A percentile compares a stretch with the other conserved stretches of the same genome.
Evolutionary conservation across 2,329 filamentous ascomycete species (phyloP).

Genomic region (Scedosporium dehoogii): DNA sequence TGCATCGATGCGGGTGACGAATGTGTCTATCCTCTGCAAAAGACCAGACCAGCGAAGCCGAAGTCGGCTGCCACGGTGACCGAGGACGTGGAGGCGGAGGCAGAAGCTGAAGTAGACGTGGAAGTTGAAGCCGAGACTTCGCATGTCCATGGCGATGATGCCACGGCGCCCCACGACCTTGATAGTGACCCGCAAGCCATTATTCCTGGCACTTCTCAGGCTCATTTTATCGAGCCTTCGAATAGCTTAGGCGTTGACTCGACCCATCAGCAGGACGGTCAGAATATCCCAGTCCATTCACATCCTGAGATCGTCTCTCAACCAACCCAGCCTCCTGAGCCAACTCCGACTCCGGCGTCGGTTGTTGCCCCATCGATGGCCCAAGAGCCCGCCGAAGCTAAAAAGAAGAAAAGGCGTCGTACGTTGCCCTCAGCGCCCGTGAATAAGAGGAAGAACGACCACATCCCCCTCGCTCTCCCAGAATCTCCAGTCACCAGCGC

Average conservation of each 20-base stretch:
- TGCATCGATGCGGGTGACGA: slow-evolving; percentile 21
- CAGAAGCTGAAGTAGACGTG: not conserved
- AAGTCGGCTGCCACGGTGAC: not conserved
- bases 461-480: not conserved
- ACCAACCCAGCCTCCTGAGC: not conserved
- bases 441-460: not conserved
- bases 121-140: not conserved
- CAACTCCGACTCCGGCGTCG: not conserved
- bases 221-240: not conserved
- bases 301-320: no score
- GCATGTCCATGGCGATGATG: not conserved
- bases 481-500: not conserved
- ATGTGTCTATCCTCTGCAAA: slow-evolving; percentile 28
- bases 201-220: not conserved
- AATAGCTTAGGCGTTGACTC: not conserved
- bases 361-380: not conserved
- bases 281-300: no score
- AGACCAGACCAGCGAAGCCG: not conserved
- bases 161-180: not conserved
- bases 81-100: not conserved
- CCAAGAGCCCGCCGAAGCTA: not conserved
- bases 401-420: not conserved
- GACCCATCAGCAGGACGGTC: no score
- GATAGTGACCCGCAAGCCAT: not conserved
- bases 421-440: not conserved